phyloP scores from a whole-genome alignment of 2,329 filamentous ascomycete genomes.

The Xylariales sp. region DNA sequence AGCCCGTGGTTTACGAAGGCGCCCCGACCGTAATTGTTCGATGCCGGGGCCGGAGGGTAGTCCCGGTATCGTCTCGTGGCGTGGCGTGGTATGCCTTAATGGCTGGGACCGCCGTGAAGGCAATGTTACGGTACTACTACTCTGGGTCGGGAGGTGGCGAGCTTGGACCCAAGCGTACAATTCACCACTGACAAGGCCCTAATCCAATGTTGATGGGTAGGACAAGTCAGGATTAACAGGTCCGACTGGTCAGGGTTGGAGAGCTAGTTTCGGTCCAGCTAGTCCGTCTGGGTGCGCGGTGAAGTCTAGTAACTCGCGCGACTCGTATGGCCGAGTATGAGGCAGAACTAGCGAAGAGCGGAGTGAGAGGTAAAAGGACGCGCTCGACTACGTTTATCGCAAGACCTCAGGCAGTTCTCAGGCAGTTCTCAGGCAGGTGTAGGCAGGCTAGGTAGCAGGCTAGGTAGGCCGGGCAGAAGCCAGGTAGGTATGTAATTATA shows the following conservation, averaged over 20 bases:
- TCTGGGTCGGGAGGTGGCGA: conserved; percentile 7
- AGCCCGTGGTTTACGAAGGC: not conserved
- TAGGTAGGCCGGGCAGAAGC: not conserved
- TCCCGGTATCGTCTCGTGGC: conserved; percentile 1
- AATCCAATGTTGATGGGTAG: conserved; percentile 6
- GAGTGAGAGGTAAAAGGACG: not conserved
- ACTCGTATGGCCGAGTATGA: conserved; percentile 16
- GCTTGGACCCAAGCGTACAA: not conserved
- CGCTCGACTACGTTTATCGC: not conserved
- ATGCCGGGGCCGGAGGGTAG: not conserved
- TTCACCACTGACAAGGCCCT: not conserved
- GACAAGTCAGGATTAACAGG: not conserved
- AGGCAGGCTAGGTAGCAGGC: too few relatives aligned
- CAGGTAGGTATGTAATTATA: conserved; percentile 7
- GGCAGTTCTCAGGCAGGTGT: not conserved
- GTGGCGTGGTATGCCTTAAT: conserved; percentile 1
- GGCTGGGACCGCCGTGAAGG: not conserved
- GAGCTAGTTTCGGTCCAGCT: not conserved
- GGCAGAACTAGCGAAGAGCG: conserved; percentile 9
- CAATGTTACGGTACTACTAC: not conserved
- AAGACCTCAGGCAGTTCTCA: not conserved
- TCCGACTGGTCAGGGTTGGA: not conserved
- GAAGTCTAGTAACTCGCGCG: conserved; percentile 26
- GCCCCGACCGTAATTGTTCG: not conserved
- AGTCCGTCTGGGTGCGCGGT: conserved; percentile 21